phyloP scores from a whole-genome alignment of 2,329 filamentous ascomycete genomes.

The Colletotrichum plurivorum region DNA sequence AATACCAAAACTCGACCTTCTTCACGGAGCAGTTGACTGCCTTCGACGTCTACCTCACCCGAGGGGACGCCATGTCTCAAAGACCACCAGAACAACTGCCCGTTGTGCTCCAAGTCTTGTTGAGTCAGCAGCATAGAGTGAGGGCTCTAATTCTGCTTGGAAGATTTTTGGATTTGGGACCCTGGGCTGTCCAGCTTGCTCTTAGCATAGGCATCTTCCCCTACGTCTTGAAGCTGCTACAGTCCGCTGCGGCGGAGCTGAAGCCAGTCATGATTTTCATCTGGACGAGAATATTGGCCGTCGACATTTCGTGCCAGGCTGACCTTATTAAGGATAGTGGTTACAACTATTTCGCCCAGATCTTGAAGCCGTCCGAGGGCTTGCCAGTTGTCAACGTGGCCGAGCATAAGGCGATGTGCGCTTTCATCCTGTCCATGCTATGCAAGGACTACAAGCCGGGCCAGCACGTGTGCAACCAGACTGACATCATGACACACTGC shows the following conservation, averaged over 20 bases:
- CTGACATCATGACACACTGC: slow-evolving; percentile 91
- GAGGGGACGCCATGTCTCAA: slow-evolving; percentile 84
- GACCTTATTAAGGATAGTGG: slow-evolving; percentile 97
- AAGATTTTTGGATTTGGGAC: slow-evolving; percentile 93
- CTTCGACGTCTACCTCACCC: slow-evolving; percentile 93
- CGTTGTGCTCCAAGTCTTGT: slow-evolving; percentile 93
- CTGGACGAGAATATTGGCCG: slow-evolving; percentile 95
- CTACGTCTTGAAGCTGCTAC: slow-evolving; percentile 96
- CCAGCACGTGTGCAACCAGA: slow-evolving; percentile 90
- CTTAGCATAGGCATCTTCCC: slow-evolving; percentile 98
- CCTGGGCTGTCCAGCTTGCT: slow-evolving; percentile 98
- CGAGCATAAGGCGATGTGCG: slow-evolving; percentile 99
- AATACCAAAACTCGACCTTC: slow-evolving; percentile 95
- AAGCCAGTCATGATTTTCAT: slow-evolving; percentile 99
- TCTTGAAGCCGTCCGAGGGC: slow-evolving; percentile 86
- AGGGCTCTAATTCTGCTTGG: slow-evolving; percentile 92
- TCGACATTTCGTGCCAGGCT: slow-evolving; percentile 92
- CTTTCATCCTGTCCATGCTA: slow-evolving; percentile 96
- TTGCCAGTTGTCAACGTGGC: slow-evolving; percentile 85
- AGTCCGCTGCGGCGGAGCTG: slow-evolving; percentile 93
- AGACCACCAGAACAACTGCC: slow-evolving; percentile 95
- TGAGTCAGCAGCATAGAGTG: slow-evolving; percentile 95
- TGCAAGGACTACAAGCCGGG: slow-evolving; percentile 96
- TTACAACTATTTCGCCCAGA: slow-evolving; percentile 95
- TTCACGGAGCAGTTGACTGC: slow-evolving; percentile 98